Evolutionary conservation across 2,329 filamentous ascomycete species (phyloP).

Genomic region (Phaeophleospora eucalypticola): DNA sequence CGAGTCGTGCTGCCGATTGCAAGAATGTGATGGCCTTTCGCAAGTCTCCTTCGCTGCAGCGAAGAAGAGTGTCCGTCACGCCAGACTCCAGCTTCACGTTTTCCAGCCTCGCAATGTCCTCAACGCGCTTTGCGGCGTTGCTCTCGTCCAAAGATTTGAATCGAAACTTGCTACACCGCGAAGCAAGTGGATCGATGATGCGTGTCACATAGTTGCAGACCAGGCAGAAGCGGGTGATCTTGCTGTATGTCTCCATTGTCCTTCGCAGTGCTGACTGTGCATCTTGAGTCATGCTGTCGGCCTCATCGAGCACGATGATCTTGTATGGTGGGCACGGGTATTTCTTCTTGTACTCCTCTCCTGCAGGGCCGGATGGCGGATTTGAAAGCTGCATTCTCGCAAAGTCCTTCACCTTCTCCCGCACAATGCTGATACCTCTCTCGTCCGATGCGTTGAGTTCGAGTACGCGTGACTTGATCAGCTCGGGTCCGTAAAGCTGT

Average conservation of each 20-base stretch:
- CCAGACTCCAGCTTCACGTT: conserved; percentile 71
- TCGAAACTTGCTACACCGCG: conserved; percentile 90
- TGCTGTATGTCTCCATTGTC: conserved; percentile 97
- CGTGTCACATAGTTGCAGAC: conserved; percentile 98
- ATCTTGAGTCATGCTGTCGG: conserved; percentile 98
- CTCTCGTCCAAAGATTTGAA: conserved; percentile 93
- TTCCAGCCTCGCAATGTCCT: conserved; percentile 78
- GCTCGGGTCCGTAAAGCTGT: conserved; percentile 92
- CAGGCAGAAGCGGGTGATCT: conserved; percentile 93
- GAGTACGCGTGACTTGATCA: conserved; percentile 90
- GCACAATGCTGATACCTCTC: conserved; percentile 92
- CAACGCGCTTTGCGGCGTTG: conserved; percentile 73
- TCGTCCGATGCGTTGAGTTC: conserved; percentile 99
- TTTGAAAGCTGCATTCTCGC: conserved; percentile 91
- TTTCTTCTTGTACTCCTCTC: conserved; percentile 52
- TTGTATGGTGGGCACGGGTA: conserved; percentile 98
- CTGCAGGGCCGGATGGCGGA: conserved; percentile 62
- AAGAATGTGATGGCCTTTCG: conserved; percentile 94
- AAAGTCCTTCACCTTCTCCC: conserved; percentile 98
- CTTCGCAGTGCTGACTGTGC: conserved; percentile 86
- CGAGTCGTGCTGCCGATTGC: conserved; percentile 86
- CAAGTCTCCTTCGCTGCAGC: conserved; percentile 88
- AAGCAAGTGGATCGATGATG: conserved; percentile 94
- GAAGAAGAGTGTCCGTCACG: conserved; percentile 77
- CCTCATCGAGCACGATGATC: conserved; percentile 97